These are phyloP conservation scores for Harringtonia aguacate DNA, from an alignment of 2,329 filamentous ascomycete genomes.

Conservation along the genomic window DNA sequence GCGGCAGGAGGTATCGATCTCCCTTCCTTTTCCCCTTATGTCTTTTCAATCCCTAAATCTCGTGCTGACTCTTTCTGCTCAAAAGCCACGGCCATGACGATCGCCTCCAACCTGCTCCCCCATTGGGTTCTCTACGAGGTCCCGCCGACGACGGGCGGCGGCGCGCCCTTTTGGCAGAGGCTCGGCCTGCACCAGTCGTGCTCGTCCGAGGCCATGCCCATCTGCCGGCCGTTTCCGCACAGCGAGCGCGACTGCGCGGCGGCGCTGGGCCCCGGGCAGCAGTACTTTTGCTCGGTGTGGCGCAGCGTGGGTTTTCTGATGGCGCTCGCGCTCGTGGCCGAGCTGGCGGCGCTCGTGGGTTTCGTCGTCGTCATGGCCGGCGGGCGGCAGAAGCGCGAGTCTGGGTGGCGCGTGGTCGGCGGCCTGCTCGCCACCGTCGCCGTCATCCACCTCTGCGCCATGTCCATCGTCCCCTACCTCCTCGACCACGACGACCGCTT, in stretches of 20 bases:
- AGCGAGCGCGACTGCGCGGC: slow-evolving; percentile 49
- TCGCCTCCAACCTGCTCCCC: slow-evolving; percentile 57
- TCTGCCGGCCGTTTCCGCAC: slow-evolving; percentile 57
- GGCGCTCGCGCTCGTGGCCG: slow-evolving; percentile 70
- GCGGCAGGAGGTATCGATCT: slow-evolving; percentile 32
- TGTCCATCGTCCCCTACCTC: slow-evolving; percentile 75
- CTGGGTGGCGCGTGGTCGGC: slow-evolving; percentile 69
- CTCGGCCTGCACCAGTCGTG: slow-evolving; percentile 78
- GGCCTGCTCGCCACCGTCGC: slow-evolving; percentile 55
- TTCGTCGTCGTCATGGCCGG: slow-evolving; percentile 70
- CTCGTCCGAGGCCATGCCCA: slow-evolving; percentile 52
- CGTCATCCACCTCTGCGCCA: slow-evolving; percentile 61
- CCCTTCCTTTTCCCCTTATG: background rate
- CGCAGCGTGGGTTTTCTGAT: slow-evolving; percentile 79
- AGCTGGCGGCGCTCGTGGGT: slow-evolving; percentile 69
- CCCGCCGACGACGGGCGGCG: slow-evolving; percentile 27
- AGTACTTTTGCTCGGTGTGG: slow-evolving; percentile 86
- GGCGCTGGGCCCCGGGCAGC: slow-evolving; percentile 41
- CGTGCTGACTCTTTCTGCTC: background rate
- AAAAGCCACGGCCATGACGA: slow-evolving; percentile 59
- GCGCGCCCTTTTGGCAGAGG: slow-evolving; percentile 40
- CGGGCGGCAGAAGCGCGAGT: slow-evolving; percentile 68
- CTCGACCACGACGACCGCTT: slow-evolving; percentile 79
- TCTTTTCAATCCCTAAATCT: background rate
- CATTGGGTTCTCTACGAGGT: slow-evolving; percentile 60